Evolutionary conservation across 257 asterid species (phyloP).

Genomic region (Nicotiana undulata): DNA sequence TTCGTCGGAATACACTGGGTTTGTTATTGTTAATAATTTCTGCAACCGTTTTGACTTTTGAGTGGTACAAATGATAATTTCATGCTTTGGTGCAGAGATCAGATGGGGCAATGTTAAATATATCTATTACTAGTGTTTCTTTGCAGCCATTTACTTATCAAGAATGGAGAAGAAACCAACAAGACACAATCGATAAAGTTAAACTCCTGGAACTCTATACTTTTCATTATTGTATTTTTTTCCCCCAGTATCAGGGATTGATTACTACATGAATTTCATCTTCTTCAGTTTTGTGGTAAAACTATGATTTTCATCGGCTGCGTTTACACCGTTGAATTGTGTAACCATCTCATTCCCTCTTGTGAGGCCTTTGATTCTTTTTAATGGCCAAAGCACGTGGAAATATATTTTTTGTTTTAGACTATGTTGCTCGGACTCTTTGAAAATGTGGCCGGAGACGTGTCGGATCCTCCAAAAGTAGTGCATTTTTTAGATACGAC

Average conservation of each 20-base stretch:
- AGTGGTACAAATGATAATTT: neutral
- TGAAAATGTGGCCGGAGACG: too few species aligned
- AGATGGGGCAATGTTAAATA: neutral
- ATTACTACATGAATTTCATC: neutral
- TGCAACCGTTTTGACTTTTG: neutral
- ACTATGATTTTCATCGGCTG: neutral
- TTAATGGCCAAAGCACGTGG: too few species aligned
- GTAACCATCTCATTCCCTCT: too few species aligned
- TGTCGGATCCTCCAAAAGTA: too few species aligned
- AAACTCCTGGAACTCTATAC: neutral
- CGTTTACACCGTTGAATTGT: neutral
- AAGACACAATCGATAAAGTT: neutral
- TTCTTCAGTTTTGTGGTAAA: neutral
- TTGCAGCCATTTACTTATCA: conserved; percentile 6
- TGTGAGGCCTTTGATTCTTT: too few species aligned
- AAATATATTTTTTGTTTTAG: too few species aligned
- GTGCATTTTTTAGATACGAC: too few species aligned
- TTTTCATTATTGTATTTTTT: neutral
- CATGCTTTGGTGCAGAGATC: neutral
- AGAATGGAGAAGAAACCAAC: conserved; percentile 6
- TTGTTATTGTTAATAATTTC: neutral
- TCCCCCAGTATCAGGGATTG: neutral
- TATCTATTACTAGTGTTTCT: conserved; percentile 6
- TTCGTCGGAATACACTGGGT: neutral
- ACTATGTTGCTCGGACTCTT: too few species aligned